Evolutionary conservation across 2,329 filamentous ascomycete species (phyloP), one percentile per base, ranked within the genome.

Genomic region (Madurella mycetomatis): DNA sequence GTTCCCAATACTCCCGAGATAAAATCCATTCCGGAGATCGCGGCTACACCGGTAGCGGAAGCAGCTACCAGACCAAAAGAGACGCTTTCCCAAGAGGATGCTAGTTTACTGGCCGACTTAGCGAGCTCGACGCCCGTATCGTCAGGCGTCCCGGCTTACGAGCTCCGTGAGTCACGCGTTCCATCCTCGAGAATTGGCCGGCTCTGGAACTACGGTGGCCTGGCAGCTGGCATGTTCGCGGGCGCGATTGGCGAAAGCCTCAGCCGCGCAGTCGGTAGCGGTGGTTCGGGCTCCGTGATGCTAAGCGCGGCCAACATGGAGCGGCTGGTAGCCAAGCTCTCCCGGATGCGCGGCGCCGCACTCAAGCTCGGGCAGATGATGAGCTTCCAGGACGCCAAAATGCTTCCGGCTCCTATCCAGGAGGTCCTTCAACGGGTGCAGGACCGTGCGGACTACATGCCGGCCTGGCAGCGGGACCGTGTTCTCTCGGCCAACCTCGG

Each of bases 371-470:
- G 94, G 0, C 94, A 99, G 74, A 94, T 97, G 88, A 87, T 99
- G 78, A 96, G 91, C 69, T 94, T 99, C 67, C 94, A 99, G 76
- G 94, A 99, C 72, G 85, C 90, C 39, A 97, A 96, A 71, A 91
- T 96, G 84, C 81, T 99, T 9, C 94, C 94, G 0, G 83, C 82
- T 0, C 83, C 89, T 1, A 91, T 99, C 47, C 90, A 95, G 61
- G 83, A 92, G 65, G 90, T 99, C 1, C 76, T 99, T 12, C 91
- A 96, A 68, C 85, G 95, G 5, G 94, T 99, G 0, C 94, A 99
- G 69, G 94, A 99, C 69, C 86, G 90, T 53, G 94, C 94, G 40
- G 92, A 99, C 70, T 99, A 97, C 70, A 99, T 99, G 94, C 94
- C 94, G 0, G 82, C 90, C 2, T 96, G 86, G 69, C 94, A 99